These are phyloP conservation scores for Infundibulicybe gibba DNA, from an alignment of 768 basidiomycete species.

Conservation along the genomic window DNA sequence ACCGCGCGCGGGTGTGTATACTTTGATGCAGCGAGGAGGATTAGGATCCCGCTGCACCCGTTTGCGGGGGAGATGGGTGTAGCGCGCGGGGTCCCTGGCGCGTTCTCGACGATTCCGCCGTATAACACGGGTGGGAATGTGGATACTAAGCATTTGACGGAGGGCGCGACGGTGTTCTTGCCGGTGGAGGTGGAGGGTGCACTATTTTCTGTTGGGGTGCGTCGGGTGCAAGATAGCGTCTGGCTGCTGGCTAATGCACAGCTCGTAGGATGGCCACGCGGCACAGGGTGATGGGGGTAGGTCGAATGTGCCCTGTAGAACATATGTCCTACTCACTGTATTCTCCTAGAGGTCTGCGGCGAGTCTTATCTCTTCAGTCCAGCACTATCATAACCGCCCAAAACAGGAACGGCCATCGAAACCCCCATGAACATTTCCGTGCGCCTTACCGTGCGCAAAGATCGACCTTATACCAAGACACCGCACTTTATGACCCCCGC, in stretches of 20 bases:
- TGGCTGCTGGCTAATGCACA: background rate
- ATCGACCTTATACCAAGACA: constrained; percentile 53
- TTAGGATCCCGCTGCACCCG: constrained; percentile 49
- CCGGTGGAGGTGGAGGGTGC: constrained; percentile 60
- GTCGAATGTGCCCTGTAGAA: constrained; percentile 9
- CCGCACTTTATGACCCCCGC: constrained; percentile 47
- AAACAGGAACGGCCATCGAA: constrained; percentile 57
- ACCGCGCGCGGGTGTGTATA: constrained; percentile 38
- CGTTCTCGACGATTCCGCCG: constrained; percentile 61
- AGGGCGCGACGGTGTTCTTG: constrained; percentile 54
- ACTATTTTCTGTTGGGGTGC: constrained; percentile 57
- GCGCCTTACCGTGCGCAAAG: constrained; percentile 52
- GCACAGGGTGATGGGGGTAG: constrained; percentile 65
- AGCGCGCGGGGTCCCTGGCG: constrained; percentile 43
- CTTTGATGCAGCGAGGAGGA: constrained; percentile 43
- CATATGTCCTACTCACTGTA: background rate
- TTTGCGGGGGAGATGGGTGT: constrained; percentile 69
- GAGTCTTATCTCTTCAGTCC: constrained; percentile 11
- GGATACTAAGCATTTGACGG: constrained; percentile 52
- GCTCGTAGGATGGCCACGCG: constrained; percentile 57
- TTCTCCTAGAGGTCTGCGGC: constrained; percentile 55
- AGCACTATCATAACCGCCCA: background rate
- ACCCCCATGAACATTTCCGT: constrained; percentile 56
- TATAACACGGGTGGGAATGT: constrained; percentile 60
- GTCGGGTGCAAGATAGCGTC: constrained; percentile 12